Conservation (phyloP, 192 early-diverging fungal genomes). For the Pilaira anomala region DNA sequence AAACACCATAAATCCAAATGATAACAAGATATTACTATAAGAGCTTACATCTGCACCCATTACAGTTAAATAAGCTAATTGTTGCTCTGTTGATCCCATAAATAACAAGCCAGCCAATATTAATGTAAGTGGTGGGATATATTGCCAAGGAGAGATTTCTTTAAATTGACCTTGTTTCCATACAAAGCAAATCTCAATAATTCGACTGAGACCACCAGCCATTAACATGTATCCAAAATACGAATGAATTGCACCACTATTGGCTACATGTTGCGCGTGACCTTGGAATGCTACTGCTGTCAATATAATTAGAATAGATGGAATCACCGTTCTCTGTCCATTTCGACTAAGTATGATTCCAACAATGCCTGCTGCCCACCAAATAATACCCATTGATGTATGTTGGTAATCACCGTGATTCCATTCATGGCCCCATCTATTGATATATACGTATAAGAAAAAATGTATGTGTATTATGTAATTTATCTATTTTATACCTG, state of each 20-base stretch:
- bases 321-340: constrained; percentile 54
- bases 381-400: constrained; percentile 65
- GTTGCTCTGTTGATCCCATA: constrained; percentile 63
- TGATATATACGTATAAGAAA: neutral
- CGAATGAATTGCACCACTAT: constrained; percentile 59
- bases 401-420: constrained; percentile 67
- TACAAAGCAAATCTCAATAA: constrained; percentile 54
- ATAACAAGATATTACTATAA: constrained; percentile 53
- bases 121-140: constrained; percentile 41
- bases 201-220: constrained; percentile 52
- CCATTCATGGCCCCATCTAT: constrained; percentile 48
- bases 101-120: constrained; percentile 60
- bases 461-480: neutral
- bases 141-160: constrained; percentile 33
- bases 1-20: constrained; percentile 59
- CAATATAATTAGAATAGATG: constrained; percentile 57
- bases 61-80: constrained; percentile 39
- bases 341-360: constrained; percentile 50
- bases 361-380: constrained; percentile 61
- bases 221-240: constrained; percentile 62
- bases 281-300: constrained; percentile 60
- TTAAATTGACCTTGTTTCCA: constrained; percentile 32
- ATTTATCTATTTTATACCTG: constrained; percentile 43
- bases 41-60: constrained; percentile 56
- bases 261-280: constrained; percentile 57